phyloP scores from a whole-genome alignment of 2,329 filamentous ascomycete genomes.

The Periconia macrospinosa region DNA sequence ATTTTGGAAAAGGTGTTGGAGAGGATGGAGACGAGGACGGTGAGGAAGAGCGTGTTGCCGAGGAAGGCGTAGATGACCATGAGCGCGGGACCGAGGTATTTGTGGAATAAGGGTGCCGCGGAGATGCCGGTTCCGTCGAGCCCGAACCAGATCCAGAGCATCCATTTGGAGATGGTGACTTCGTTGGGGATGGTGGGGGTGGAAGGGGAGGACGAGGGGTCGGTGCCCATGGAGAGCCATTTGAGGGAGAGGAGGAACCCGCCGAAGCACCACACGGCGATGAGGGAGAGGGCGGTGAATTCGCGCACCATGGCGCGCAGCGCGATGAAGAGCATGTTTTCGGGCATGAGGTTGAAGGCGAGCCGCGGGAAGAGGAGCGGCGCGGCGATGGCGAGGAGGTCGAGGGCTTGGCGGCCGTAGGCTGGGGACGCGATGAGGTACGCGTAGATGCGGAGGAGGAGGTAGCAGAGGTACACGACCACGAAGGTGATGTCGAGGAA shows the following conservation, averaged over 20 bases:
- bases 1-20: conserved; percentile 83
- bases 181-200: conserved; percentile 44
- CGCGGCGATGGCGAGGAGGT: conserved; percentile 77
- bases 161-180: conserved; percentile 81
- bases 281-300: conserved; percentile 74
- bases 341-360: conserved; percentile 80
- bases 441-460: conserved; percentile 68
- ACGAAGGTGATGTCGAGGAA: conserved; percentile 81
- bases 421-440: conserved; percentile 54
- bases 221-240: conserved; percentile 64
- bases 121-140: conserved; percentile 68
- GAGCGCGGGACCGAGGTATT: conserved; percentile 73
- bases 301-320: conserved; percentile 83
- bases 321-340: conserved; percentile 82
- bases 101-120: conserved; percentile 70
- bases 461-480: conserved; percentile 70
- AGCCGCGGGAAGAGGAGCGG: conserved; percentile 77
- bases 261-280: conserved; percentile 81
- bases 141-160: conserved; percentile 92
- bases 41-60: conserved; percentile 86
- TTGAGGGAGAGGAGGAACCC: conserved; percentile 78
- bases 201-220: conserved; percentile 28
- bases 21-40: conserved; percentile 83
- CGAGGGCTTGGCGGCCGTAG: conserved; percentile 68
- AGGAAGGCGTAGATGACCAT: conserved; percentile 86